Base-by-base conservation (phyloP, 768 basidiomycete species). In the Macrolepiota fuliginosa region DNA sequence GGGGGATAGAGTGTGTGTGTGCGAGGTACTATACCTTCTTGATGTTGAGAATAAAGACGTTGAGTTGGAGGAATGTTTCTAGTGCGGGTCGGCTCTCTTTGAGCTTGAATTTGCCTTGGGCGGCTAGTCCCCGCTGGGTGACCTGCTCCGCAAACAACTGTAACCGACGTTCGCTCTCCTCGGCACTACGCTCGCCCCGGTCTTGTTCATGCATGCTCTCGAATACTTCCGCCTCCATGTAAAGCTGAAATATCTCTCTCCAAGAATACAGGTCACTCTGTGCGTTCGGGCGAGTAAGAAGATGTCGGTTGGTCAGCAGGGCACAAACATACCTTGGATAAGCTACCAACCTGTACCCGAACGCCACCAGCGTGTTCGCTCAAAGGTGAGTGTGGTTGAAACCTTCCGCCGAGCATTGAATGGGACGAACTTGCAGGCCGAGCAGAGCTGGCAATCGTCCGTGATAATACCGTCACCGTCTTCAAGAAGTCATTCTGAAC, bases 231-330 rank as follows among this genome's bases (percentile, higher is more conserved):
- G 85, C 79, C 66, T 96, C 94, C 52, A 90, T 79, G 72, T 96
- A 97, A 2, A 96, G 74, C 61, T 88, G 87, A 69, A 98, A 96
- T 29, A 97, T 88, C 73, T 93, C 87, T 24, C 96, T 79, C 96
- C 96, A 97, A 5, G 85, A 81, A 70, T 92, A 94, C 7, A 98
- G 73, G 66, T 98, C 95, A 11, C 76, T 81, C 80, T 83, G 46
- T 25, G 24, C 53, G 7, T 19, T 60, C 10, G 56, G 35, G n/a
- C n/a, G 19, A 45, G 39, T 39, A 39, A 17, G 25, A 32, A 32
- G 42, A 15, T 7, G 36, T 24, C 15, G 17, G 17, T 47, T 22
- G 17, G 7, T 6, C 45, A 27, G 13, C 50, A 24, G 35, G 22
- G 52, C 51, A 25, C 9, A 17, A 25, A 56, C 60, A 53, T 27